Evolutionary conservation across 495 filamentous ascomycete species (phyloP).

Genomic region (Penicillium tannophilum): DNA sequence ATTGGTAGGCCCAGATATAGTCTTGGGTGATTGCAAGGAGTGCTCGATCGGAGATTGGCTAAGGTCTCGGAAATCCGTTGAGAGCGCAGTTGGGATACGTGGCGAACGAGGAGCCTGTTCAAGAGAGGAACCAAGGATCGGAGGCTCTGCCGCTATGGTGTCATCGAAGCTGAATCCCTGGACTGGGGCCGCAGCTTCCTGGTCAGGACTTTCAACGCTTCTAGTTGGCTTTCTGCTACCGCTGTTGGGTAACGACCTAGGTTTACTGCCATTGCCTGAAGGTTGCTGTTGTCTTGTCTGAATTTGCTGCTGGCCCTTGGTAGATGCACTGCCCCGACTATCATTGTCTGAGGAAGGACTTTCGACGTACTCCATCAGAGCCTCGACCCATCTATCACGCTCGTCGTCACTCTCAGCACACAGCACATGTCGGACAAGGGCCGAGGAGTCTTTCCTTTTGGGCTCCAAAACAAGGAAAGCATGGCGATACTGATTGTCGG

Average conservation of each 20-base stretch:
- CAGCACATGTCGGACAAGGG: constrained; percentile 88
- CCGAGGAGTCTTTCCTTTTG: constrained; percentile 92
- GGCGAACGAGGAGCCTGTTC: constrained; percentile 39
- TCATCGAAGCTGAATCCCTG: constrained; percentile 85
- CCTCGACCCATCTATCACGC: constrained; percentile 91
- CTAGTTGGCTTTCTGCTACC: constrained; percentile 50
- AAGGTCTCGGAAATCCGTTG: constrained; percentile 31
- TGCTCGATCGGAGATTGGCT: constrained; percentile 24
- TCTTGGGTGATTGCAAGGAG: constrained; percentile 49
- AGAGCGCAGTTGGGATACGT: constrained; percentile 28
- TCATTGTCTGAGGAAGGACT: constrained; percentile 59
- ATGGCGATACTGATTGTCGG: constrained; percentile 93
- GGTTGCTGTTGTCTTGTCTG: constrained; percentile 19
- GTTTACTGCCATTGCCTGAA: constrained; percentile 25
- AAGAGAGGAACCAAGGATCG: constrained; percentile 58
- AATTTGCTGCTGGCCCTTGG: constrained; percentile 26
- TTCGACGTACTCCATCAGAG: constrained; percentile 88
- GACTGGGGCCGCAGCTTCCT: constrained; percentile 53
- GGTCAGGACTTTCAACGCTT: constrained; percentile 44
- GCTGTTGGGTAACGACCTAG: constrained; percentile 29
- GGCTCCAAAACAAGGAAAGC: constrained; percentile 94
- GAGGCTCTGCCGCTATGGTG: constrained; percentile 72
- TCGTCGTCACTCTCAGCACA: constrained; percentile 95
- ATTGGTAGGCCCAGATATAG: constrained; percentile 88
- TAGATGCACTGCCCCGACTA: constrained; percentile 22